These are phyloP conservation scores for Globisporangium echinulatum DNA, from an alignment of 352 stramenopile genomes.

Conservation along the genomic window DNA sequence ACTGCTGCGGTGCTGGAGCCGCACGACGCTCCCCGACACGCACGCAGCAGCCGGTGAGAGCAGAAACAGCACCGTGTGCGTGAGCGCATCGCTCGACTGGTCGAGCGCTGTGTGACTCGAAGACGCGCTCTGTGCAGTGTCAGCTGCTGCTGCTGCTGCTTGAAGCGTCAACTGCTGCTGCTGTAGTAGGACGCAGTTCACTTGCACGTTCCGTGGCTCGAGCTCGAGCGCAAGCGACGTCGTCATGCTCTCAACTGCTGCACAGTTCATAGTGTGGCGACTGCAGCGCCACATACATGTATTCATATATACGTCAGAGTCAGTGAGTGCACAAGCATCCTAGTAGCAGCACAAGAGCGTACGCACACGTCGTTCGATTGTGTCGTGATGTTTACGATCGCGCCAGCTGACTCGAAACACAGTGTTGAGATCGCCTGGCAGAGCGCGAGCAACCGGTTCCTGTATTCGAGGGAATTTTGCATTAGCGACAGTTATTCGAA, in stretches of 20 bases:
- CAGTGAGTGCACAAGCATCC: not conserved
- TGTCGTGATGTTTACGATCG: conserved; percentile 28
- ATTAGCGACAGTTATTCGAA: conserved; percentile 4
- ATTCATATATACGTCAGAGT: not conserved
- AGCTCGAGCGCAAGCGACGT: conserved; percentile 36
- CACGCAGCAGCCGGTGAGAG: conserved; percentile 39
- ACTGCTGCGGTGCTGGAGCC: conserved; percentile 19
- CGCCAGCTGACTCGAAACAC: conserved; percentile 19
- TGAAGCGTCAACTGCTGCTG: not conserved
- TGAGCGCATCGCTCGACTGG: conserved; percentile 20
- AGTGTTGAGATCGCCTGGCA: conserved; percentile 19
- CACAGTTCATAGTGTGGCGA: conserved; percentile 7
- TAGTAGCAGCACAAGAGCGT: not conserved
- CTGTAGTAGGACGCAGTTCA: conserved; percentile 52
- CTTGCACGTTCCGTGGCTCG: conserved; percentile 29
- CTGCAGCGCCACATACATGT: not conserved
- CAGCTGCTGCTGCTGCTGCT: not conserved
- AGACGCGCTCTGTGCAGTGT: not conserved
- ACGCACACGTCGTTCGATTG: conserved; percentile 15
- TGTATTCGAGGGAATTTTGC: too few relatives aligned
- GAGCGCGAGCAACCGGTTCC: conserved; percentile 22
- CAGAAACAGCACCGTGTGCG: conserved; percentile 57
- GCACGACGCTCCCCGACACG: conserved; percentile 54
- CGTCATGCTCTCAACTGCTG: conserved; percentile 28
- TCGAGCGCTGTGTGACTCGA: conserved; percentile 2